A percentile compares a stretch with the other conserved stretches of the same genome.
Evolutionary conservation across 2,329 filamentous ascomycete species (phyloP).

Genomic region (Aspergillus pseudoviridinutans): DNA sequence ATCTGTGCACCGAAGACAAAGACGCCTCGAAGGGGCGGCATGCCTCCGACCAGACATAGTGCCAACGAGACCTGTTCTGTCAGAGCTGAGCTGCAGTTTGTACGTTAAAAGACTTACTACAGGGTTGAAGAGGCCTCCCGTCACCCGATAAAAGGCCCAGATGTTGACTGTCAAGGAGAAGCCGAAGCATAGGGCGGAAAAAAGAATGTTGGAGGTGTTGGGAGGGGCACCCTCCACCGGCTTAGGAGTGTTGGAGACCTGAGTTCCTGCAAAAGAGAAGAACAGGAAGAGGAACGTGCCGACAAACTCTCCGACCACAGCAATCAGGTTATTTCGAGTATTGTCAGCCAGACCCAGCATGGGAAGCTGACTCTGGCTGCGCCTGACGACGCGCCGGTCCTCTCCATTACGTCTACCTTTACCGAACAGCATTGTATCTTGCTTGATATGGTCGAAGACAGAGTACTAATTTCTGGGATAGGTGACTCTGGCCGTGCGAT

Average conservation of each 20-base stretch:
- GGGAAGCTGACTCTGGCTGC: slow-evolving; percentile 21
- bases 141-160: slow-evolving; percentile 53
- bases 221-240: slow-evolving; percentile 29
- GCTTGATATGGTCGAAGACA: neutral
- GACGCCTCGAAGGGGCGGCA: slow-evolving; percentile 50
- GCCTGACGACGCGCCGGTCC: neutral
- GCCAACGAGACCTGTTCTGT: slow-evolving; percentile 51
- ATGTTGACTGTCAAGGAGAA: slow-evolving; percentile 50
- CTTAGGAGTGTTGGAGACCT: slow-evolving; percentile 42
- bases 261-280: slow-evolving; percentile 46
- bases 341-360: slow-evolving; percentile 34
- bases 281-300: slow-evolving; percentile 51
- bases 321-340: slow-evolving; percentile 44
- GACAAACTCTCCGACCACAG: slow-evolving; percentile 48
- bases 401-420: neutral
- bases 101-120: slow-evolving; percentile 29
- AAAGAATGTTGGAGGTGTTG: slow-evolving; percentile 38
- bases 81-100: neutral
- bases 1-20: slow-evolving; percentile 56
- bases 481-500: neutral
- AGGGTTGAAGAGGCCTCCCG: slow-evolving; percentile 51
- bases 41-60: slow-evolving; percentile 55
- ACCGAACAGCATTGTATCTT: neutral
- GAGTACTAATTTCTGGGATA: neutral
- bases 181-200: slow-evolving; percentile 43